Base-by-base conservation (phyloP, 306 rosid species). In the Medicago ruthenica region DNA sequence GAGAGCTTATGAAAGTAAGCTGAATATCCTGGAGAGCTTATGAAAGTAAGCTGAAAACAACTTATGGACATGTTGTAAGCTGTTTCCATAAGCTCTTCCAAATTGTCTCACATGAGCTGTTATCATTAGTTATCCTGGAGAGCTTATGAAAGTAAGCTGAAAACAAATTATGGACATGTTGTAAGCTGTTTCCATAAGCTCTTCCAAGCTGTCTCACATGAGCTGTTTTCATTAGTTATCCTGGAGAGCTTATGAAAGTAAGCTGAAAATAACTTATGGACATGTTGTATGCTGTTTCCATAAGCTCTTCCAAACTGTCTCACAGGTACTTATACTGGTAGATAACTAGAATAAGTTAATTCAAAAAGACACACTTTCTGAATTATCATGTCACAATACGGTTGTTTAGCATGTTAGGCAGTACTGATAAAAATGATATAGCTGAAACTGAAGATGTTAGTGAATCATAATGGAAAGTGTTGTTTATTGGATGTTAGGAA, bases 401-500 rank as follows among this genome's bases (percentile, higher is more conserved):
- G 57, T 40, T 80, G 27, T n/a, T 55, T 34, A 53, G 63, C 62
- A 18, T 58, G 36, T 31, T 24, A 27, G 31, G 4, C 4, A 27
- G 31, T 4, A 27, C 31, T 3, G 31, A 27, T 27, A 27, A 27
- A 27, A 27, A 3, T 3, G 3, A 27, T 27, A 3, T 27, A 27
- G 31, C 37, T 65, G 15, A n/a, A 71, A 37, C 45, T 13, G 64
- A 31, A 59, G 50, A 48, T 17, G 31, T 42, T 39, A 31, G 15
- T 14, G 12, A 7, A 11, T 70, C n/a, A 1, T 17, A 53, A 50
- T 60, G 37, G 37, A 34, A 60, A 16, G 16, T 72, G 53, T 16
- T 72, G 69, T 17, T 22, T 72, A 62, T 22, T 47, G 9, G 59
- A 75, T 73, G 47, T 53, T 37, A 39, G 15, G 15, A 65, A 8